Evolutionary conservation across 2,329 filamentous ascomycete species (phyloP), one percentile per base, ranked within the genome.

Genomic region (Trichothecium sympodiale): DNA sequence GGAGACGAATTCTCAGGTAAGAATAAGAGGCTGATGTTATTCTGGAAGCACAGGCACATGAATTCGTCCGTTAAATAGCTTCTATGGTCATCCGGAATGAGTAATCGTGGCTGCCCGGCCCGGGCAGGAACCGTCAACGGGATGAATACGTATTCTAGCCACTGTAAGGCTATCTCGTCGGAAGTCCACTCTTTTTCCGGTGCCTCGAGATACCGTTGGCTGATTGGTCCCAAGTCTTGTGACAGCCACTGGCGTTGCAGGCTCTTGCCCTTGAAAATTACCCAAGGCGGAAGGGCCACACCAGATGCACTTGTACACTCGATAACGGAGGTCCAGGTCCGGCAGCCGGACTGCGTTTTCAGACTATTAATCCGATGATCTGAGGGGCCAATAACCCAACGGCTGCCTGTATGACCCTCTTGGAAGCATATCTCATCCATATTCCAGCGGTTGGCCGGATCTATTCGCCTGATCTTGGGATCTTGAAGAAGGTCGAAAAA

Each of bases 271-370:
- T 36, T 29, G 25, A 30, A 36, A 10, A 36, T 36, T 5, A 36
- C 15, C 7, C 17, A 23, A n/a, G 34, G 34, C 7, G 14, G 14
- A n/a, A 32, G 31, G n/a, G 14, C 5, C 13, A 65, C 17, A 7
- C 31, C 31, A 4, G 16, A 5, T 7, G 31, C 31, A 13, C 8
- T 9, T 8, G 17, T 13, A 13, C 31, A 32, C 31, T 32, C 31
- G 7, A 32, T 7, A 17, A 32, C 17, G 9, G 31, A 16, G 12
- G 31, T 32, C 31, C 31, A 32, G 13, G 8, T 5, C 14, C 31
- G 28, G 20, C 20, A 7, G 6, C 13, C 28, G 6, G 6, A 6
- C n/a, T 29, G 6, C 13, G 7, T 7, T 29, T 16, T n/a, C 6
- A 29, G 28, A 13, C 13, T 16, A 27, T 8, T 8, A 27, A n/a